phyloP scores from a whole-genome alignment of 805 yeast genomes.

The Candida succiphila region DNA sequence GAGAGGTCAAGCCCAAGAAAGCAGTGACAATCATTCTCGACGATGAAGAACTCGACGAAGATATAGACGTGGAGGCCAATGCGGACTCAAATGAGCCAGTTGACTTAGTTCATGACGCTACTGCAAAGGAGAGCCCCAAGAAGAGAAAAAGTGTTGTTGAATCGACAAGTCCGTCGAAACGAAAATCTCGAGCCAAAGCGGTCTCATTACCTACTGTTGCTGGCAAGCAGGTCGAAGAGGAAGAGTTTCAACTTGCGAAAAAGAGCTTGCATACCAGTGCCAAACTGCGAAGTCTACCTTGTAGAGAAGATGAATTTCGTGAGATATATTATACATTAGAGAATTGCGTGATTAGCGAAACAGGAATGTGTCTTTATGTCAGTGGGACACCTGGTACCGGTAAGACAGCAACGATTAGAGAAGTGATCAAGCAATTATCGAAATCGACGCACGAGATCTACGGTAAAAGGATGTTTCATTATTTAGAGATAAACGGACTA shows the following conservation, averaged over 20 bases:
- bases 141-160: too few relatives aligned
- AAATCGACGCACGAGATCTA: conserved; percentile 10
- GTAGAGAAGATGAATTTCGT: conserved; percentile 77
- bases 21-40: too few relatives aligned
- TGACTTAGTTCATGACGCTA: too few relatives aligned
- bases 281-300: conserved; percentile 52
- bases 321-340: conserved; percentile 61
- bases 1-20: too few relatives aligned
- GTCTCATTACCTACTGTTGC: too few relatives aligned
- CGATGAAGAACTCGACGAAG: too few relatives aligned
- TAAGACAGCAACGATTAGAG: conserved; percentile 87
- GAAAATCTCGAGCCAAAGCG: too few relatives aligned
- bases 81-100: too few relatives aligned
- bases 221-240: too few relatives aligned
- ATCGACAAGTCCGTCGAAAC: too few relatives aligned
- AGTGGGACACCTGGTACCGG: conserved; percentile 99
- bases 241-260: conserved; percentile 31
- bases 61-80: too few relatives aligned
- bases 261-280: conserved; percentile 27
- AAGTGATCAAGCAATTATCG: conserved; percentile 65
- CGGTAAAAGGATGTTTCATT: conserved; percentile 40
- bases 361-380: conserved; percentile 80
- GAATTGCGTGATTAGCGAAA: conserved; percentile 54
- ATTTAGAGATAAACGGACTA: conserved; percentile 84
- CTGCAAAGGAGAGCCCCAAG: too few relatives aligned